Evolutionary conservation across 139 green algal species (phyloP).

Genomic region (Chlorella sp.): DNA sequence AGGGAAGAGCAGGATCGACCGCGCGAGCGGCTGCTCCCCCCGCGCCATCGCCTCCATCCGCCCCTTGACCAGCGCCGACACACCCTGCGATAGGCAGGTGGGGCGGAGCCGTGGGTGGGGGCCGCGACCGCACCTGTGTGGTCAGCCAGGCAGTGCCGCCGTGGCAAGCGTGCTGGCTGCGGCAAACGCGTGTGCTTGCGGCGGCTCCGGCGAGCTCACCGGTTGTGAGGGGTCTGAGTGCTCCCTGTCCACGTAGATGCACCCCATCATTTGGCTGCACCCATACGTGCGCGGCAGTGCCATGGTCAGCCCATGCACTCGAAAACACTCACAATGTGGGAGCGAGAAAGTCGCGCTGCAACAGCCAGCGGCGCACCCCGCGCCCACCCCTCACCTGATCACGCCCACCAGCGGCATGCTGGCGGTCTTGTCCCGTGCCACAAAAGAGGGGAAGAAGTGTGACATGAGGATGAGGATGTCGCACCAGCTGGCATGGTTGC

Average conservation of each 20-base stretch:
- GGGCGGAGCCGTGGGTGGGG: too few species aligned
- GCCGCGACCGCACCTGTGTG: too few species aligned
- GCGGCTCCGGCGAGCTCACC: too few species aligned
- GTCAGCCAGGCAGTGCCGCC: too few species aligned
- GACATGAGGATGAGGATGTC: slow-evolving; percentile 91
- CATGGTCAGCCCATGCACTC: neutral
- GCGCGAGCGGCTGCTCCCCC: slow-evolving; percentile 17
- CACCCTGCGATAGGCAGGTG: slow-evolving; percentile 21
- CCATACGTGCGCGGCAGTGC: neutral
- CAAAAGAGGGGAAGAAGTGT: slow-evolving; percentile 78
- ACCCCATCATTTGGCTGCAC: slow-evolving; percentile 77
- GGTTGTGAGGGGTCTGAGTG: too few species aligned
- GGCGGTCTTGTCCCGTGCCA: slow-evolving; percentile 64
- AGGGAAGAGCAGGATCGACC: slow-evolving; percentile 71
- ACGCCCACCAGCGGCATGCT: slow-evolving; percentile 70
- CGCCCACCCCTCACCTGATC: slow-evolving; percentile 59
- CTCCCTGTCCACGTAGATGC: slow-evolving; percentile 85
- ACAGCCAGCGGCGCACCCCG: too few species aligned
- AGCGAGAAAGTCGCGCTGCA: neutral
- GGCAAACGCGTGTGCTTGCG: too few species aligned
- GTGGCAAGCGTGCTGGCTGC: too few species aligned
- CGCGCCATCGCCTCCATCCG: slow-evolving; percentile 50
- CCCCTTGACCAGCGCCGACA: slow-evolving; percentile 47
- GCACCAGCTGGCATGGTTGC: slow-evolving; percentile 81
- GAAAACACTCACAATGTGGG: neutral